phyloP scores from a whole-genome alignment of 2,329 filamentous ascomycete genomes.

The Microthyrium microscopicum region DNA sequence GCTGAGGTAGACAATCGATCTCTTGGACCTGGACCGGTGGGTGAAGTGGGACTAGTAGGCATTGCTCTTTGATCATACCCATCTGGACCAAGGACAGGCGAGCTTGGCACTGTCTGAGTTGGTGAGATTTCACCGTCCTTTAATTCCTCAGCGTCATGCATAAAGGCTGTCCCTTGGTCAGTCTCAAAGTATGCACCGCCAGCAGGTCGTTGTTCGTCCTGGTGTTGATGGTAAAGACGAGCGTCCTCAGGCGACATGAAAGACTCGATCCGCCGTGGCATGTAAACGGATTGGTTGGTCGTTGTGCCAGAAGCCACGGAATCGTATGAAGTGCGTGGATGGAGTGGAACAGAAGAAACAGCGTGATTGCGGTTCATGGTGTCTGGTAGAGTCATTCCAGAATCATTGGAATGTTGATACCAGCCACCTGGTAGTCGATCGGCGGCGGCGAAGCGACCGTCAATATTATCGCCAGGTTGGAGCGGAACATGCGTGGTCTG shows the following conservation, averaged over 20 bases:
- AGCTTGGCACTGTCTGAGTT: no score
- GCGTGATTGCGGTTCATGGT: constrained; percentile 28
- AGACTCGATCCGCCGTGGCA: constrained; percentile 53
- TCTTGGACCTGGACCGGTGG: no score
- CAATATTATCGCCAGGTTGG: constrained; percentile 55
- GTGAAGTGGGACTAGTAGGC: no score
- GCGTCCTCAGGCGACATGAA: constrained; percentile 67
- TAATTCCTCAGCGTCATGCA: no score
- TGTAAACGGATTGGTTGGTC: constrained; percentile 42
- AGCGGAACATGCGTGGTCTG: constrained; percentile 33
- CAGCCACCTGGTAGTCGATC: constrained; percentile 50
- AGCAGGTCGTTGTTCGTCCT: constrained; percentile 29
- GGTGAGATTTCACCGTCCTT: no score
- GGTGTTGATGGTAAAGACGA: constrained; percentile 54
- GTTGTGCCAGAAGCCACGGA: constrained; percentile 45
- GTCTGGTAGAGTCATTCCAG: constrained; percentile 39
- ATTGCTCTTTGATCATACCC: no score
- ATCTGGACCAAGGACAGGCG: no score
- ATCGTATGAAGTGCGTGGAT: constrained; percentile 48
- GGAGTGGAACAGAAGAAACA: constrained; percentile 30
- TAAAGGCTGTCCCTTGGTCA: background rate
- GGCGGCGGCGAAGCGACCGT: constrained; percentile 63
- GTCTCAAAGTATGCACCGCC: constrained; percentile 25
- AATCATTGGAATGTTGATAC: constrained; percentile 51
- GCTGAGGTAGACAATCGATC: no score